phyloP scores from a whole-genome alignment of 83 land plant genomes.

The Thuja plicata region DNA sequence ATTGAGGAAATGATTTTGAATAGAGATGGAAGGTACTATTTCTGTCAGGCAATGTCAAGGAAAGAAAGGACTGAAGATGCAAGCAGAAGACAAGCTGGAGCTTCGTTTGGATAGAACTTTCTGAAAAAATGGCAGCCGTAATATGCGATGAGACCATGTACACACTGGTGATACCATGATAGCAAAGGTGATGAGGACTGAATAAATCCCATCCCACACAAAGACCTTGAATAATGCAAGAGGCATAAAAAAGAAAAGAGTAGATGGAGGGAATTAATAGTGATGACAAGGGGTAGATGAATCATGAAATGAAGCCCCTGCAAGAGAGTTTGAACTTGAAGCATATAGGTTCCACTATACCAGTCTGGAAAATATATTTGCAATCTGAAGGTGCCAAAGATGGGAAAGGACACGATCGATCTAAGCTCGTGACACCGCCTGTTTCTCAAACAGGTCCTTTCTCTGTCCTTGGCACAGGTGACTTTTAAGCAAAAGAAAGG shows the following conservation, averaged over 20 bases:
- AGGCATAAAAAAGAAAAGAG: not conserved
- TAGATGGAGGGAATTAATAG: not conserved
- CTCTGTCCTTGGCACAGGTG: not conserved
- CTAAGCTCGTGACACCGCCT: not conserved
- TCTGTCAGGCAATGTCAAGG: not conserved
- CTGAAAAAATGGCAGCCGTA: not conserved
- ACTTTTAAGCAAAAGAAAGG: not conserved
- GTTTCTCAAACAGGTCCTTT: not conserved
- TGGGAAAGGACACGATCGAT: not conserved
- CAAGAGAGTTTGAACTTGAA: not conserved
- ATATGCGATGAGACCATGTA: not conserved
- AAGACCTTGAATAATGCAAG: not conserved
- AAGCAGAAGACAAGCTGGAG: not conserved
- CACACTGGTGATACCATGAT: not conserved
- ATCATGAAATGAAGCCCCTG: not conserved
- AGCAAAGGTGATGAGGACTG: not conserved
- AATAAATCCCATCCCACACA: not conserved
- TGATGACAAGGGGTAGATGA: not conserved
- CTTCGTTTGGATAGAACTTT: not conserved
- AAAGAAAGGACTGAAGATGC: not conserved
- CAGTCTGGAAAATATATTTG: not conserved
- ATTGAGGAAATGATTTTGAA: not conserved
- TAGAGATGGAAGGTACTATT: not conserved
- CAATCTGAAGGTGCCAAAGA: not conserved
- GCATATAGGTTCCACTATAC: not conserved